Conservation (phyloP, 345 rosid genomes). For the Salix koriyanagi region DNA sequence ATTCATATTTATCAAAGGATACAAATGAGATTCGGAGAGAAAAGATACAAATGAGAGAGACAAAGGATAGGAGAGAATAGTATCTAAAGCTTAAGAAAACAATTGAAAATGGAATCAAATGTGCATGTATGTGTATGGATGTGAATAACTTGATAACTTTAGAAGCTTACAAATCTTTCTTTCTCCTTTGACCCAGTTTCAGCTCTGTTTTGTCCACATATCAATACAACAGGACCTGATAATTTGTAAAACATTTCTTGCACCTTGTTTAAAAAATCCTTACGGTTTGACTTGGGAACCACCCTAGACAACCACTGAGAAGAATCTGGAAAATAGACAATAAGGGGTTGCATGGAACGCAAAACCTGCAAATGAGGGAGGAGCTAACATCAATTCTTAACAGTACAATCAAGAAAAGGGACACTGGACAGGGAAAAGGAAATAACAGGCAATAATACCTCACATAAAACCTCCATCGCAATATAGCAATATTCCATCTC, state of each 20-base stretch:
- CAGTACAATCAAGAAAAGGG: no score
- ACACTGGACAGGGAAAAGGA: no score
- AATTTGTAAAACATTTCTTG: slow-evolving; percentile 72
- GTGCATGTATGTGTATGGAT: neutral
- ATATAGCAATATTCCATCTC: no score
- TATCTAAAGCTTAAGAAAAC: neutral
- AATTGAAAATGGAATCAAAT: neutral
- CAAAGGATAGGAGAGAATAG: neutral
- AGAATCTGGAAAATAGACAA: slow-evolving; percentile 89
- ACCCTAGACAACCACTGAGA: slow-evolving; percentile 93
- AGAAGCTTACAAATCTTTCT: slow-evolving; percentile 71
- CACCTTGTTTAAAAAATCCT: slow-evolving; percentile 68
- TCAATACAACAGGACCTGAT: slow-evolving; percentile 78
- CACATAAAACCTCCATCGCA: no score
- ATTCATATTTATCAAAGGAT: no score
- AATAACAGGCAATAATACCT: no score
- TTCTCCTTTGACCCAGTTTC: slow-evolving; percentile 77
- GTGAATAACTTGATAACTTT: slow-evolving; percentile 1
- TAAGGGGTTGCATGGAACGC: slow-evolving; percentile 64
- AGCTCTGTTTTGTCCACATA: slow-evolving; percentile 82
- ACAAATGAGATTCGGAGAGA: neutral
- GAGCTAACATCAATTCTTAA: no score
- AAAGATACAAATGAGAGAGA: slow-evolving; percentile 13
- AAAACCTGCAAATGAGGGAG: slow-evolving; percentile 95
- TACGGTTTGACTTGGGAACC: slow-evolving; percentile 63